Percentiles rank a stretch among this genome's conserved stretches.
Conservation (phyloP, 257 asterid species). For the Cinchona pubescens region DNA sequence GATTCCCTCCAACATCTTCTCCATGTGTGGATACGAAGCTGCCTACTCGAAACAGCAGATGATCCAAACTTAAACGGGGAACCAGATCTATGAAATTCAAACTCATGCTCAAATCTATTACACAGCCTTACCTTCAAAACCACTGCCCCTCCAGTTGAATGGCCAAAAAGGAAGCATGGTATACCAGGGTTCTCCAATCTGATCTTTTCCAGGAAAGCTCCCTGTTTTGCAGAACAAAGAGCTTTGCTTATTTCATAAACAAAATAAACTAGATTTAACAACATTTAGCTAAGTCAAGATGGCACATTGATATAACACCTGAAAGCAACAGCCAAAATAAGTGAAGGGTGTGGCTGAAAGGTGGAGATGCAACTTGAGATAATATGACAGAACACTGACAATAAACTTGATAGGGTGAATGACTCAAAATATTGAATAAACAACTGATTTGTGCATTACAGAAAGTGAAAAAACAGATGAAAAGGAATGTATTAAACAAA, state of each 20-base stretch:
- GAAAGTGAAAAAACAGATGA: background rate
- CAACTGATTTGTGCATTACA: background rate
- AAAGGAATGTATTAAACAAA: conserved; percentile 10
- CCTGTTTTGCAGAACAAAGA: conserved; percentile 39
- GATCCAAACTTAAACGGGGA: background rate
- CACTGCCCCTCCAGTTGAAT: conserved; percentile 98
- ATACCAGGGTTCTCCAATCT: conserved; percentile 67
- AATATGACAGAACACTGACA: background rate
- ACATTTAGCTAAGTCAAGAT: background rate
- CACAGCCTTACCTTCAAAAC: conserved; percentile 69
- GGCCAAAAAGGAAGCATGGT: conserved; percentile 96
- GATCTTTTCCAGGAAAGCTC: conserved; percentile 68
- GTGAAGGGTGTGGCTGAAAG: background rate
- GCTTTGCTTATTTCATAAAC: background rate
- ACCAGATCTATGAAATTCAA: background rate
- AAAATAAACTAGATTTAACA: background rate
- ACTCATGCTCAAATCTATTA: background rate
- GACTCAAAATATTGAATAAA: background rate
- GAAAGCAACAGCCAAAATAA: background rate
- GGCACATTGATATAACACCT: background rate
- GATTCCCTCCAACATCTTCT: conserved; percentile 85
- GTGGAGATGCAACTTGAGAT: background rate
- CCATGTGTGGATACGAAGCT: conserved; percentile 66
- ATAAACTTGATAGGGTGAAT: background rate
- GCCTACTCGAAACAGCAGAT: conserved; percentile 51